phyloP scores from a whole-genome alignment of 2,329 filamentous ascomycete genomes.

The Chrysosporium keratinophilum region DNA sequence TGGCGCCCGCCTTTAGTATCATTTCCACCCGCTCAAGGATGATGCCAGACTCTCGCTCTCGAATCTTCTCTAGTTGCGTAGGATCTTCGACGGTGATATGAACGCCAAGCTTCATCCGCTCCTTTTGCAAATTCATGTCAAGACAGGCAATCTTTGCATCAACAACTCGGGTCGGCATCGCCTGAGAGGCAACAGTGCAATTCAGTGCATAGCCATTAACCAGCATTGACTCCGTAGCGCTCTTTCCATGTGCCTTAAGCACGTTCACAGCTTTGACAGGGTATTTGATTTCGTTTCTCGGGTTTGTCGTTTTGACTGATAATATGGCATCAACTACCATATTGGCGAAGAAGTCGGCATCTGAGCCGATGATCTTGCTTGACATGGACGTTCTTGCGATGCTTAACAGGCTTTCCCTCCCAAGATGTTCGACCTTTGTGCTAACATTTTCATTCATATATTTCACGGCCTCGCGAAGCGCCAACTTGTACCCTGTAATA shows the following conservation, averaged over 20 bases:
- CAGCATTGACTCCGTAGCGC: conserved; percentile 68
- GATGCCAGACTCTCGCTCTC: conserved; percentile 83
- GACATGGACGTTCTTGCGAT: conserved; percentile 99
- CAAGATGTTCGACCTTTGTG: conserved; percentile 85
- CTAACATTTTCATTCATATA: conserved; percentile 99
- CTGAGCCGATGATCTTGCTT: conserved; percentile 93
- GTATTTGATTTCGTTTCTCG: conserved; percentile 84
- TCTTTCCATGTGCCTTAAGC: conserved; percentile 95
- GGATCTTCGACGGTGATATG: conserved; percentile 98
- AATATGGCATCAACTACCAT: conserved; percentile 96
- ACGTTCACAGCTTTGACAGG: conserved; percentile 99
- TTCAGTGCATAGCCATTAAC: conserved; percentile 96
- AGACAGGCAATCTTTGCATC: conserved; percentile 95
- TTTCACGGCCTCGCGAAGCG: conserved; percentile 89
- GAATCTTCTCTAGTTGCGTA: conserved; percentile 93
- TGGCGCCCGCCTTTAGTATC: conserved; percentile 94
- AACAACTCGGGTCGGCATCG: conserved; percentile 83
- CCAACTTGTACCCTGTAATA: conserved; percentile 94
- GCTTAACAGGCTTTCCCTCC: conserved; percentile 79
- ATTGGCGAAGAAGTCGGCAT: conserved; percentile 93
- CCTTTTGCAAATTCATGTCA: conserved; percentile 98
- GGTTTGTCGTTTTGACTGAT: conserved; percentile 87
- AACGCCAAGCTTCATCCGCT: conserved; percentile 97
- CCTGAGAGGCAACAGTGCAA: conserved; percentile 96
- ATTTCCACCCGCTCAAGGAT: conserved; percentile 89